Evolutionary conservation across 148 eudicot genomes (phyloP), one percentile per base, ranked within the genome.

Genomic region (Cornus florida): DNA sequence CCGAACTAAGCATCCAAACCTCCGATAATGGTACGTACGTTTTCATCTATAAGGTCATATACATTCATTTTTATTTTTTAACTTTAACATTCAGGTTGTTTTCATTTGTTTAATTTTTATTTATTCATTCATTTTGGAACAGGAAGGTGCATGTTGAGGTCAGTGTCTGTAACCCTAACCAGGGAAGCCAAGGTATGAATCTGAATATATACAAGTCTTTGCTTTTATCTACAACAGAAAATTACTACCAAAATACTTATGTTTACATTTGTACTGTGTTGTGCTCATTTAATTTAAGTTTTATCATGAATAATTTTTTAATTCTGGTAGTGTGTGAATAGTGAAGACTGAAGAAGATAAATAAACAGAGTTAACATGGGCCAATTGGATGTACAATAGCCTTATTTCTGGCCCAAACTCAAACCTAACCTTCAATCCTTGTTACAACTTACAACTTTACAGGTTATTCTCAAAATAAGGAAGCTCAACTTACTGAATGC

Each of bases 401-500:
- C 7, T 53, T 11, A 53, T 53, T 12, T 53, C 14, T 53, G 17
- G 59, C 17, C 59, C 59, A 53, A 53, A n/a, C 23, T 24, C 66
- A 62, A 62, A 6, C 22, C 24, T 62, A 62, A 17, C n/a, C 31
- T 35, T 10, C 64, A 69, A 67, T 28, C 69, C 75, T 71, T 67
- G 60, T 41, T 75, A 20, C 48, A 70, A 38, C 48, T 33, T 28
- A 28, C 28, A 28, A 28, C 1, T 28, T 69, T 69, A 74, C 92
- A 93, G 98, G 93, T 96, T 82, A 83, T 93, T 76, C 83, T 96
- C 79, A 92, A 80, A 84, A 85, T 82, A 74, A 83, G 86, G 88
- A 93, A 92, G 86, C 91, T 81, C 69, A 91, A 87, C 69, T 46
- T 92, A 22, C 73, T 93, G 81, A 93, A 87, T 57, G 79, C 89